phyloP scores from a whole-genome alignment of 2,329 filamentous ascomycete genomes.

The Paecilomyces sp. region DNA sequence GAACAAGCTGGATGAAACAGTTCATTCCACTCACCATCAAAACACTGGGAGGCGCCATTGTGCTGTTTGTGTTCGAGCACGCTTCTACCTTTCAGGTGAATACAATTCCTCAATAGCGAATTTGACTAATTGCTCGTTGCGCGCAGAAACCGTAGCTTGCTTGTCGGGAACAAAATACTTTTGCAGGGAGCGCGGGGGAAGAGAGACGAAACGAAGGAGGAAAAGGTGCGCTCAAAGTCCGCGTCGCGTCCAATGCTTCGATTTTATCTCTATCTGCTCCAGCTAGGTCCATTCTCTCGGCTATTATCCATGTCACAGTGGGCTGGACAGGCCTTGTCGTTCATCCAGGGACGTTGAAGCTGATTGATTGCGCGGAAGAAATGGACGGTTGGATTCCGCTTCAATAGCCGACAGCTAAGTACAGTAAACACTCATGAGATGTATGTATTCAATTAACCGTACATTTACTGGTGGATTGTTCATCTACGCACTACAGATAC shows the following conservation, averaged over 20 bases:
- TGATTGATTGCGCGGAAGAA: background rate
- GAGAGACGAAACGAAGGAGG: background rate
- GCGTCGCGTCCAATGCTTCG: background rate
- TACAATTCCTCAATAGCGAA: background rate
- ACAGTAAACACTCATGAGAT: background rate
- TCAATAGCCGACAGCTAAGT: slow-evolving; percentile 19
- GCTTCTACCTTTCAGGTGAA: background rate
- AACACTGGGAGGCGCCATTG: slow-evolving; percentile 57
- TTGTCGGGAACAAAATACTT: no score
- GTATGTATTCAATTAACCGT: background rate
- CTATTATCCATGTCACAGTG: background rate
- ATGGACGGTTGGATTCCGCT: slow-evolving; percentile 2
- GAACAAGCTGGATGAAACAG: slow-evolving; percentile 5
- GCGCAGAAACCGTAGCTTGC: background rate
- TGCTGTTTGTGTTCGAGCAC: slow-evolving; percentile 3
- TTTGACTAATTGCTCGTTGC: background rate
- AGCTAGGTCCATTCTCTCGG: background rate
- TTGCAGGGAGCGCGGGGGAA: background rate
- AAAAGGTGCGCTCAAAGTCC: background rate
- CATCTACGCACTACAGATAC: no score
- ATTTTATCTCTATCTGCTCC: background rate
- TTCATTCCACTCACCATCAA: slow-evolving; percentile 51
- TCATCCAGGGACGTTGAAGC: background rate
- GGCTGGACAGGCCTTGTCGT: background rate
- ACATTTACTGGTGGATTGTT: no score